Evolutionary conservation across 768 basidiomycete species (phyloP).

Genomic region (Suillus fuscotomentosus): DNA sequence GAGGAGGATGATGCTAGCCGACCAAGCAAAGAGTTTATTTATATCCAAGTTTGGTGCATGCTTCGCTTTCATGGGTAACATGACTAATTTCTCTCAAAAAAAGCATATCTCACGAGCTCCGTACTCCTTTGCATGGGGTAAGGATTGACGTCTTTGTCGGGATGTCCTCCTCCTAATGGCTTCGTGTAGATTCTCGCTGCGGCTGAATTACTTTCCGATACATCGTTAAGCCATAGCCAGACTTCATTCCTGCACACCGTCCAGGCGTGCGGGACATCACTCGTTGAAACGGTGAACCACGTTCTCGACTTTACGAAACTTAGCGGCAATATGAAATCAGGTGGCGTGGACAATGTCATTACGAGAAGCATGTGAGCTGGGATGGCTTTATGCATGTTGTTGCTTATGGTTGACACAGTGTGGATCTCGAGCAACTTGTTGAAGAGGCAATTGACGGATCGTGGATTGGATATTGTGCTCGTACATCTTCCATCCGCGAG

Average conservation of each 20-base stretch:
- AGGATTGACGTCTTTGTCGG: slow-evolving; percentile 19
- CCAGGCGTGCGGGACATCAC: slow-evolving; percentile 91
- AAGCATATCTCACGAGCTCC: slow-evolving; percentile 84
- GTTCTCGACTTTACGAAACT: slow-evolving; percentile 96
- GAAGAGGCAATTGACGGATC: slow-evolving; percentile 92
- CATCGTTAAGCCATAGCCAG: slow-evolving; percentile 77
- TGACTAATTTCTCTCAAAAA: slow-evolving; percentile 10
- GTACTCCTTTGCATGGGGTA: slow-evolving; percentile 90
- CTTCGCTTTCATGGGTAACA: neutral
- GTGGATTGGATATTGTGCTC: slow-evolving; percentile 89
- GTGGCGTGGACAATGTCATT: slow-evolving; percentile 76
- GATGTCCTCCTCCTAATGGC: slow-evolving; percentile 3
- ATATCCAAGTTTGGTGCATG: slow-evolving; percentile 72
- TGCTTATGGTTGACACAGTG: slow-evolving; percentile 32
- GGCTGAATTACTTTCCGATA: slow-evolving; percentile 88
- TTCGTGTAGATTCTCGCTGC: slow-evolving; percentile 74
- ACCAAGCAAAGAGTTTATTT: slow-evolving; percentile 90
- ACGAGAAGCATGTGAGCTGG: slow-evolving; percentile 56
- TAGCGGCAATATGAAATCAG: slow-evolving; percentile 79
- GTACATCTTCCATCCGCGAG: slow-evolving; percentile 63
- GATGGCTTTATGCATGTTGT: neutral
- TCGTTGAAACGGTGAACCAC: slow-evolving; percentile 96
- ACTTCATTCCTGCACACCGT: slow-evolving; percentile 88
- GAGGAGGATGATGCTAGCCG: slow-evolving; percentile 88
- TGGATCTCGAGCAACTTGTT: slow-evolving; percentile 77